Evolutionary conservation across 2,329 filamentous ascomycete species (phyloP).

Genomic region (Aureobasidium melanogenum): DNA sequence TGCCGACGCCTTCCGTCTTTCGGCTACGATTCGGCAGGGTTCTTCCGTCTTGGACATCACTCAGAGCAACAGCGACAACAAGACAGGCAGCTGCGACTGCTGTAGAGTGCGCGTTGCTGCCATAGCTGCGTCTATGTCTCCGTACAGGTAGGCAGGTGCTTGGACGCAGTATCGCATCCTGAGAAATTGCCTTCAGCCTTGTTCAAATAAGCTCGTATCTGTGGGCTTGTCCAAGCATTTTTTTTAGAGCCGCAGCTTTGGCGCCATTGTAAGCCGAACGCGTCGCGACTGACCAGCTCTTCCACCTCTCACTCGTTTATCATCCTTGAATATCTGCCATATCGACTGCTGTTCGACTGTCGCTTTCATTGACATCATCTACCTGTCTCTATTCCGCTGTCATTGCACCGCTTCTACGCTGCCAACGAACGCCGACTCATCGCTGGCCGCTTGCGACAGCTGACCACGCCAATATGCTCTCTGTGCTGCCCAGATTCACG

Average conservation of each 20-base stretch:
- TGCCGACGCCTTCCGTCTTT: constrained; percentile 2
- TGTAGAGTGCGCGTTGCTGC: background rate
- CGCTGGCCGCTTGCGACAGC: background rate
- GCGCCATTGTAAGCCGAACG: background rate
- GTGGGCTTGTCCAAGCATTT: constrained; percentile 1
- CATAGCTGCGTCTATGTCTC: background rate
- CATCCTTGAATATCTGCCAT: background rate
- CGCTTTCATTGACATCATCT: no score
- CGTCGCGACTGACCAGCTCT: background rate
- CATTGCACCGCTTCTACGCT: no score
- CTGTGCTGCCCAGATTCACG: background rate
- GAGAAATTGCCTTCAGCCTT: background rate
- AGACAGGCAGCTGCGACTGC: background rate
- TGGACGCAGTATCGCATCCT: no score
- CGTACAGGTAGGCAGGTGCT: no score
- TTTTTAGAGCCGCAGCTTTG: background rate
- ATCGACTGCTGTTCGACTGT: background rate
- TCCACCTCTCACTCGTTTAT: background rate
- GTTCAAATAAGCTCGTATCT: background rate
- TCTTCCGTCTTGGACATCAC: background rate
- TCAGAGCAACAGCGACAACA: background rate
- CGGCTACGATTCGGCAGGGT: background rate
- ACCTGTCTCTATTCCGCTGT: no score
- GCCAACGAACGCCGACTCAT: no score
- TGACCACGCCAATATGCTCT: background rate